These are phyloP conservation scores for Heliamphora exappendiculata DNA, from an alignment of 148 eudicot genomes.

Conservation along the genomic window DNA sequence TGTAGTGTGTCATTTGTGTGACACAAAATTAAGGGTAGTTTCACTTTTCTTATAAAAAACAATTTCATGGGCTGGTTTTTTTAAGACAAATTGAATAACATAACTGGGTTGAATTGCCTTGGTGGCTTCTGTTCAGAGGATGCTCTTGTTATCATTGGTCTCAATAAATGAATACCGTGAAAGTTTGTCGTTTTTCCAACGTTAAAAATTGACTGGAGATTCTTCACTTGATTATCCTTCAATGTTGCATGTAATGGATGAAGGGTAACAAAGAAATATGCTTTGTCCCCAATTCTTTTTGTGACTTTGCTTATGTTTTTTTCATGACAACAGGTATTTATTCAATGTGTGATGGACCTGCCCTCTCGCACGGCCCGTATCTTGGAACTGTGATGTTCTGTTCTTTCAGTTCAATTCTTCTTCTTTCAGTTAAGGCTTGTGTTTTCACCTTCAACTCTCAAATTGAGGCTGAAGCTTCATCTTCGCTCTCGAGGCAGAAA, in stretches of 20 bases:
- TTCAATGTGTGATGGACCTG: slow-evolving; percentile 73
- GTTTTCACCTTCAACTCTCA: slow-evolving; percentile 82
- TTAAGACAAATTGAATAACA: not conserved
- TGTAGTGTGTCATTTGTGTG: not conserved
- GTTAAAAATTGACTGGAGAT: not conserved
- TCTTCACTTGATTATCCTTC: not conserved
- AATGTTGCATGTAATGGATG: not conserved
- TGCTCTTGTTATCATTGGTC: not conserved
- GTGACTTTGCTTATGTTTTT: not conserved
- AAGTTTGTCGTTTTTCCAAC: not conserved
- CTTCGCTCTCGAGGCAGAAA: slow-evolving; percentile 56
- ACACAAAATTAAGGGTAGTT: too few relatives aligned
- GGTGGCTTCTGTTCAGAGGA: not conserved
- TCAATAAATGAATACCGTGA: not conserved
- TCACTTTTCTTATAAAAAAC: too few relatives aligned
- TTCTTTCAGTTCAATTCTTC: slow-evolving; percentile 63
- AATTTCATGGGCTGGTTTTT: not conserved
- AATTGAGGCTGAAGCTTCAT: slow-evolving; percentile 71
- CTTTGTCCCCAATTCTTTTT: not conserved
- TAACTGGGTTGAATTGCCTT: not conserved
- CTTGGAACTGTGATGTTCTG: slow-evolving; percentile 76
- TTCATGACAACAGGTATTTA: slow-evolving; percentile 60
- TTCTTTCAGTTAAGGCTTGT: slow-evolving; percentile 83
- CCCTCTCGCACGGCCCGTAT: slow-evolving; percentile 87
- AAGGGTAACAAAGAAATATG: not conserved